Conservation (phyloP, 2,329 filamentous ascomycete genomes). For the Celoporthe dispersa region DNA sequence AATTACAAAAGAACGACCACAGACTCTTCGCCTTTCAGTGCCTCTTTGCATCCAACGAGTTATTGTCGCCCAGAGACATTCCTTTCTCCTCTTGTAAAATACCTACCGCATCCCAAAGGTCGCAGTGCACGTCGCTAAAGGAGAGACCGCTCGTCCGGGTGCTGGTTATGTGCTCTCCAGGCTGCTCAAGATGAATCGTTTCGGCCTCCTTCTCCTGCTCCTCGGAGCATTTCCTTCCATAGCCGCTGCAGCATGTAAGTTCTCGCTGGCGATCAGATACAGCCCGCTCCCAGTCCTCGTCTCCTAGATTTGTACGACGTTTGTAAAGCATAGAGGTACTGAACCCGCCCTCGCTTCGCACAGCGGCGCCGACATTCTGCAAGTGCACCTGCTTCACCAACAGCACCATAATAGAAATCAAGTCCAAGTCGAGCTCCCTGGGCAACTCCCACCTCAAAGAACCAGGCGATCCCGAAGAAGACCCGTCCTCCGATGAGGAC, state of each 20-base stretch:
- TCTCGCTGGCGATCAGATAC: background rate
- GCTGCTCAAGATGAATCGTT: conserved; percentile 34
- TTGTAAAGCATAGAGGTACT: background rate
- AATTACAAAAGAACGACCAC: background rate
- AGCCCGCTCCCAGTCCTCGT: background rate
- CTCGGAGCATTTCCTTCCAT: conserved; percentile 38
- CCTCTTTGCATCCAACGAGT: background rate
- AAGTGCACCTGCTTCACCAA: conserved; percentile 74
- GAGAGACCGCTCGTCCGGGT: background rate
- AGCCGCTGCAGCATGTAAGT: conserved; percentile 48
- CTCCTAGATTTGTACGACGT: background rate
- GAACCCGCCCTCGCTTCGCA: background rate
- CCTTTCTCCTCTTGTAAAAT: background rate
- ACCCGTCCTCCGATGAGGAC: conserved; percentile 31
- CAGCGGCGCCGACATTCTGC: conserved; percentile 68
- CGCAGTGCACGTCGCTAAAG: conserved; percentile 5
- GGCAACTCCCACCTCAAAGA: conserved; percentile 41
- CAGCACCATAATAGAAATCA: conserved; percentile 62
- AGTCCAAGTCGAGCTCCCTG: conserved; percentile 47
- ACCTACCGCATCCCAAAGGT: background rate
- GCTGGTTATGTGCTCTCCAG: background rate
- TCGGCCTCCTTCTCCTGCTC: conserved; percentile 37
- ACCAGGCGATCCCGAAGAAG: conserved; percentile 21
- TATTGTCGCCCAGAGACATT: background rate
- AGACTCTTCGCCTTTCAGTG: background rate